Conservation (phyloP, 2,329 filamentous ascomycete species). For the Colletotrichum gloeosporioides region DNA sequence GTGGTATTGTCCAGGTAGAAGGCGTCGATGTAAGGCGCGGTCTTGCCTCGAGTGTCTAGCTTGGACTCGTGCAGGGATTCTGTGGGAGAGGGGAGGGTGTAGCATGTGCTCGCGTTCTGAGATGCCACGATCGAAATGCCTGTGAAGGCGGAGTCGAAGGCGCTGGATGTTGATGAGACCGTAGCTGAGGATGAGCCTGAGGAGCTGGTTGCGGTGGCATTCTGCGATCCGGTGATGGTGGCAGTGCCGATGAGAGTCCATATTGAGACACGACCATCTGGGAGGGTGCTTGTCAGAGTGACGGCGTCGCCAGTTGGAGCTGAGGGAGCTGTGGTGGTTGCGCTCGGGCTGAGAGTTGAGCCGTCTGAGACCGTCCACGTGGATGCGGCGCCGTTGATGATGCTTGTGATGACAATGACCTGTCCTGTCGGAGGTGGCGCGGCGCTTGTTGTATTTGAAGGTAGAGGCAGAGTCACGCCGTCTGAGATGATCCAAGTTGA, state of each 20-base stretch:
- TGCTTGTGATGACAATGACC: neutral
- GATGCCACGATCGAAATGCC: neutral
- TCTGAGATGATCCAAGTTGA: neutral
- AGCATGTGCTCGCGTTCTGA: slow-evolving; percentile 8
- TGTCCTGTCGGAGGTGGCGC: neutral
- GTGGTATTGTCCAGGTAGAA: slow-evolving; percentile 37
- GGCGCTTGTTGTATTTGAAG: neutral
- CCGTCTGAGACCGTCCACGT: neutral
- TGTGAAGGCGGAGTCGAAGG: slow-evolving; percentile 8
- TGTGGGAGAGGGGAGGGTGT: neutral
- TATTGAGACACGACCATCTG: neutral
- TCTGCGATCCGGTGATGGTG: neutral
- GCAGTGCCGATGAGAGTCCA: neutral
- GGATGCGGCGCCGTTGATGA: neutral
- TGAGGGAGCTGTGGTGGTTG: neutral
- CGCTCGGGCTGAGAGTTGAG: neutral
- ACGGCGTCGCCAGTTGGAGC: neutral
- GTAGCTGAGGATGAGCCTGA: neutral
- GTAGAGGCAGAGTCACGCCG: neutral
- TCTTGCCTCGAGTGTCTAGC: slow-evolving; percentile 33
- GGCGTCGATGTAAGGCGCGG: slow-evolving; percentile 41
- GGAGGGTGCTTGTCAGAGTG: neutral
- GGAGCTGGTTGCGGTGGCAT: neutral
- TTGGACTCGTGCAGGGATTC: slow-evolving; percentile 27
- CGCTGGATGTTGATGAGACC: neutral